Evolutionary conservation across 2,329 filamentous ascomycete species (phyloP).

Genomic region (Arthrobotrys entomopaga): DNA sequence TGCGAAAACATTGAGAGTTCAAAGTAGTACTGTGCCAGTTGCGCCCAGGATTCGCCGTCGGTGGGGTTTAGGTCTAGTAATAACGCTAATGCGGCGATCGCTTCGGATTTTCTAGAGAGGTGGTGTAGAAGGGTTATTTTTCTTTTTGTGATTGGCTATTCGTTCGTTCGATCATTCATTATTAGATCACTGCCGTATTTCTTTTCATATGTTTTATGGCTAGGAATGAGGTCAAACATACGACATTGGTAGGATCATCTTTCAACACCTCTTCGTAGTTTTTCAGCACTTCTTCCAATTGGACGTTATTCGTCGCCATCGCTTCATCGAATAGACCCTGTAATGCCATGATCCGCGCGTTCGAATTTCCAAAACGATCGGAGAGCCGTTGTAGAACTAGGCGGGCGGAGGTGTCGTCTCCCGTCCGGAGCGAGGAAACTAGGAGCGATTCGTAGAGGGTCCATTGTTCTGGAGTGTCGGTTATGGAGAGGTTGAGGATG

Average conservation of each 20-base stretch:
- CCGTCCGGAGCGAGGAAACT: conserved; percentile 82
- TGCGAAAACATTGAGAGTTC: conserved; percentile 81
- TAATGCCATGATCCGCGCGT: conserved; percentile 87
- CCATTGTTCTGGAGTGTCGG: conserved; percentile 84
- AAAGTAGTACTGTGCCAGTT: conserved; percentile 87
- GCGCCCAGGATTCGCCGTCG: conserved; percentile 92
- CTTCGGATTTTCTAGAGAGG: conserved; percentile 75
- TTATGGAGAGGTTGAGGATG: conserved; percentile 67
- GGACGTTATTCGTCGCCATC: conserved; percentile 72
- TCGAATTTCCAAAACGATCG: conserved; percentile 80
- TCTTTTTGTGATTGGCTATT: conserved; percentile 83
- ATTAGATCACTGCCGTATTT: too few species aligned
- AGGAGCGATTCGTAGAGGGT: conserved; percentile 86
- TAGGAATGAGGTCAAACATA: conserved; percentile 64
- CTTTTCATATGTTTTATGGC: neutral
- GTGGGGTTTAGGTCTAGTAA: conserved; percentile 86
- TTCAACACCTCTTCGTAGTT: conserved; percentile 80
- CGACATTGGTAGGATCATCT: conserved; percentile 81
- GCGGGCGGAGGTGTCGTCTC: conserved; percentile 81
- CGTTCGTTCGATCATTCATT: neutral
- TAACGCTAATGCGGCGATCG: conserved; percentile 76
- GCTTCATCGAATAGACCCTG: conserved; percentile 87
- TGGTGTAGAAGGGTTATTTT: conserved; percentile 81
- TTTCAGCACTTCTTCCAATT: conserved; percentile 75
- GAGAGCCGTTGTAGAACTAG: conserved; percentile 79